Evolutionary conservation across 2,329 filamentous ascomycete genomes (phyloP).

Genomic region (Chrysosporium keratinophilum): DNA sequence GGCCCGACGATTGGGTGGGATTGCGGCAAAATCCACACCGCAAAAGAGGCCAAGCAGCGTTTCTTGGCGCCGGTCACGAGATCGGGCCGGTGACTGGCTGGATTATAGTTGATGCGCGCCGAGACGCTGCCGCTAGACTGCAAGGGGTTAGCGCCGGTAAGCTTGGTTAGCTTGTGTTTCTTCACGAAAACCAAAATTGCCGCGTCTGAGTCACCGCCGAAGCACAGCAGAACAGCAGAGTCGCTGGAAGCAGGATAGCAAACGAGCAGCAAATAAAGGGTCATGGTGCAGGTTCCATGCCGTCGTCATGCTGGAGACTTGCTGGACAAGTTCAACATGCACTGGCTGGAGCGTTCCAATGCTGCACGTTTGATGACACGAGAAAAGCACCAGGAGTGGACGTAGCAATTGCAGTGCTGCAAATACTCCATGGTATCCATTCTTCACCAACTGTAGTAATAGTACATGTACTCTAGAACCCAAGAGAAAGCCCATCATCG

Average conservation of each 20-base stretch:
- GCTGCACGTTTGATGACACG: background rate
- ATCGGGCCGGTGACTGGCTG: background rate
- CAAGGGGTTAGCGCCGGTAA: background rate
- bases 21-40: conserved; percentile 10
- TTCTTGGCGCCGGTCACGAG: conserved; percentile 2
- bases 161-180: background rate
- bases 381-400: background rate
- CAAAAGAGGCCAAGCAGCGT: conserved; percentile 1
- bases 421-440: conserved; percentile 7
- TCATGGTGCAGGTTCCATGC: background rate
- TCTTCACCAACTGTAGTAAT: conserved; percentile 1
- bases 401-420: conserved; percentile 1
- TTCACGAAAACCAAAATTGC: background rate
- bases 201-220: background rate
- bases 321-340: background rate
- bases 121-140: background rate
- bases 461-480: conserved; percentile 3
- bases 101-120: conserved; percentile 6
- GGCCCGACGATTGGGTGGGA: conserved; percentile 6
- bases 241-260: background rate
- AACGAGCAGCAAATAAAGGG: background rate
- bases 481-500: background rate
- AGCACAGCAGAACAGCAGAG: background rate
- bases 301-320: background rate
- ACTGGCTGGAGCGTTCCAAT: background rate